A percentile compares a stretch with the other conserved stretches of the same genome.
These are phyloP conservation scores for Exophiala spinifera DNA, from an alignment of 2,329 filamentous ascomycete genomes.

Conservation along the genomic window DNA sequence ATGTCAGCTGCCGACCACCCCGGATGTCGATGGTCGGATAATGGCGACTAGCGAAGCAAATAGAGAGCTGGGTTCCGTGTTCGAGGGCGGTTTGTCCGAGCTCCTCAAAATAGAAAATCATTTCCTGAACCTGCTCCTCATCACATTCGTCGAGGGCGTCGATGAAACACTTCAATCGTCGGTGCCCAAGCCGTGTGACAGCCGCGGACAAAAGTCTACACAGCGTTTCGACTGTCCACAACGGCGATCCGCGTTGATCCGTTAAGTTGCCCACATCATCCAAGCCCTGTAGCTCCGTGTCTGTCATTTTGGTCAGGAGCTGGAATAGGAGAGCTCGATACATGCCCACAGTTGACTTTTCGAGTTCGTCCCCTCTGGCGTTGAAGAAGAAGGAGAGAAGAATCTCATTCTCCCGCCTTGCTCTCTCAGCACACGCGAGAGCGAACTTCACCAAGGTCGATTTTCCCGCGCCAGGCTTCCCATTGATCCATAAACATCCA, in stretches of 20 bases:
- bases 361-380: conserved; percentile 42
- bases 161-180: conserved; percentile 38
- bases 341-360: conserved; percentile 49
- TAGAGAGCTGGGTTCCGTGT: conserved; percentile 23
- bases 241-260: conserved; percentile 11
- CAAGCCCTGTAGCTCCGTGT: conserved; percentile 39
- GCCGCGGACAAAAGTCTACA: conserved; percentile 31
- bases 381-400: conserved; percentile 52
- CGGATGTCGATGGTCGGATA: conserved; percentile 42
- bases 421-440: conserved; percentile 20
- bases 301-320: conserved; percentile 38
- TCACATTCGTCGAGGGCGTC: conserved; percentile 50
- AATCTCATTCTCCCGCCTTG: conserved; percentile 17
- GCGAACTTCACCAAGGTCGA: conserved; percentile 48
- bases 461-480: conserved; percentile 44
- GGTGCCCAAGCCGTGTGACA: conserved; percentile 29
- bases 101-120: conserved; percentile 39
- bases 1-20: conserved; percentile 31
- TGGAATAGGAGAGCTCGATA: conserved; percentile 52
- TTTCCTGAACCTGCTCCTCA: conserved; percentile 37
- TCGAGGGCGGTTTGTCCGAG: conserved; percentile 28
- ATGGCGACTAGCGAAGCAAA: conserved; percentile 45
- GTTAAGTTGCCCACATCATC: neutral
- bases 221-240: conserved; percentile 30
- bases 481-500: conserved; percentile 39